A percentile compares a stretch with the other conserved stretches of the same genome.
Evolutionary conservation across 129 eudicot species (phyloP).

Genomic region (Flaveria trinervia): DNA sequence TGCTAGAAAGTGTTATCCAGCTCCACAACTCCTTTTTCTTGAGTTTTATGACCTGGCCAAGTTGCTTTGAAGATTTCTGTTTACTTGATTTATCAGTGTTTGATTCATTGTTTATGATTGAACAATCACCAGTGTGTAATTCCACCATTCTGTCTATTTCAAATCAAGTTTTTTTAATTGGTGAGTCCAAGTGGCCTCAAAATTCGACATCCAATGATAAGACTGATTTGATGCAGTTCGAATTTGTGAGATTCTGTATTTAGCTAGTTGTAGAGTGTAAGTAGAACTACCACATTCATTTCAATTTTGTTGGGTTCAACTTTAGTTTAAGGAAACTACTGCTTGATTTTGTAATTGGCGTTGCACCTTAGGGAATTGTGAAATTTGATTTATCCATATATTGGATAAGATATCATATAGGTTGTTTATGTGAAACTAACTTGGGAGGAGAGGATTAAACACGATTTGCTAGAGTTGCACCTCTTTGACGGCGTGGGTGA

Average conservation of each 20-base stretch:
- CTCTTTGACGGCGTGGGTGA: too few relatives aligned
- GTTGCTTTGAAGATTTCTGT: constrained; percentile 1
- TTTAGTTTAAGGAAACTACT: background rate
- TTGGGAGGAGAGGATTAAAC: too few relatives aligned
- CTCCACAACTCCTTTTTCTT: background rate
- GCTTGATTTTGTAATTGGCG: too few relatives aligned
- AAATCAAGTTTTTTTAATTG: background rate
- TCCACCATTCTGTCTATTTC: background rate
- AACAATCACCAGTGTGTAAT: background rate
- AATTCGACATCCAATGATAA: too few relatives aligned
- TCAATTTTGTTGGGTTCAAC: background rate
- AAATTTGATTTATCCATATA: background rate
- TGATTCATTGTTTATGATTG: background rate
- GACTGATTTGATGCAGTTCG: background rate
- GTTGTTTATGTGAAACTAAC: background rate
- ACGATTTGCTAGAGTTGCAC: too few relatives aligned
- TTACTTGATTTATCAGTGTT: background rate
- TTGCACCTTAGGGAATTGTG: constrained; percentile 14
- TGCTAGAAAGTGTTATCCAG: too few relatives aligned
- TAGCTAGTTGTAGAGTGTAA: constrained; percentile 16
- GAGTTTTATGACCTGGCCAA: background rate
- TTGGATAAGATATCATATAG: constrained; percentile 8
- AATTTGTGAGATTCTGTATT: constrained; percentile 15
- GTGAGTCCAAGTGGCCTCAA: background rate
- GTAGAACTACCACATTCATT: background rate